phyloP scores from a whole-genome alignment of 148 eudicot species.

The Silene conica region DNA sequence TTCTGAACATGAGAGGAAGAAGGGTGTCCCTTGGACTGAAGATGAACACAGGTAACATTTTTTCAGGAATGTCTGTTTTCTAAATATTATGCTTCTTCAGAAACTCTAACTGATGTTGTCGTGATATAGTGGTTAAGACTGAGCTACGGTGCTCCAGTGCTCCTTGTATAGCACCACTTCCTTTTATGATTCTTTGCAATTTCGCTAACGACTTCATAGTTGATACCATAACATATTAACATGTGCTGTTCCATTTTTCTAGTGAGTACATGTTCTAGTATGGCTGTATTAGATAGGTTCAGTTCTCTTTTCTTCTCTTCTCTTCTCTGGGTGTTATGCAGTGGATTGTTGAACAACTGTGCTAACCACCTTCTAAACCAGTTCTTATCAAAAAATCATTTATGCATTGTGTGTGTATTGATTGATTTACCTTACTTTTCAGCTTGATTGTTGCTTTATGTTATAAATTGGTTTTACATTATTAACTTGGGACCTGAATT shows the following conservation, averaged over 20 bases:
- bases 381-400: too few species aligned
- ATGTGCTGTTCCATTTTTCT: neutral
- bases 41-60: constrained; percentile 77
- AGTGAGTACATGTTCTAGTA: too few species aligned
- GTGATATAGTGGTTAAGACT: neutral
- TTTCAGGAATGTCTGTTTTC: neutral
- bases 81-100: neutral
- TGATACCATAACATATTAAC: neutral
- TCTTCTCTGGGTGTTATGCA: neutral
- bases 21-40: constrained; percentile 97
- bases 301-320: neutral
- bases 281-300: neutral
- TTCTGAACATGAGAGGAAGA: constrained; percentile 74
- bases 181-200: neutral
- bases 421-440: neutral
- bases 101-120: neutral
- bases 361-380: neutral
- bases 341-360: neutral
- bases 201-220: neutral
- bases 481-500: neutral
- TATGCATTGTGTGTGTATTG: neutral
- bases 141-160: neutral
- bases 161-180: neutral
- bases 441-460: neutral
- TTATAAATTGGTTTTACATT: neutral